Evolutionary conservation across 139 green algal species (phyloP).

Genomic region (Yamagishiella unicocca): DNA sequence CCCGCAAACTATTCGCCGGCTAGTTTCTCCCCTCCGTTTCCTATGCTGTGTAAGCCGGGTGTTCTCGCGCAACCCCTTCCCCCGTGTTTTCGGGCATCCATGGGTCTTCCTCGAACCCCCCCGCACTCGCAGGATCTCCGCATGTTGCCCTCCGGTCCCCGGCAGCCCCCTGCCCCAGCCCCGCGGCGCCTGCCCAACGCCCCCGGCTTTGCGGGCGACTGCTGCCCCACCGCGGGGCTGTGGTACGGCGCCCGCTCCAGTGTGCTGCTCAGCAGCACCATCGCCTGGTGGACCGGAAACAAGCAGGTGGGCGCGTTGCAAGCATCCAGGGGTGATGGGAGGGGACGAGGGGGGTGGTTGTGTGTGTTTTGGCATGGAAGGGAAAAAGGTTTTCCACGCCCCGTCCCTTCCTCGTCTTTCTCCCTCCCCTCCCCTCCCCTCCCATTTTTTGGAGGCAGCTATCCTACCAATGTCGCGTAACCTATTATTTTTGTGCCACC

Average conservation of each 20-base stretch:
- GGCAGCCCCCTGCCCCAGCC: neutral
- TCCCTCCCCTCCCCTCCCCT: no score
- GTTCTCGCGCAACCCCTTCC: no score
- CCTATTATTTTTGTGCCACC: neutral
- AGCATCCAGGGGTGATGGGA: neutral
- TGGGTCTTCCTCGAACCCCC: no score
- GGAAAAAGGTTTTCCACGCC: no score
- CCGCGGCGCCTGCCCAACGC: constrained; percentile 40
- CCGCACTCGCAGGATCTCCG: constrained; percentile 35
- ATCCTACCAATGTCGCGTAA: no score
- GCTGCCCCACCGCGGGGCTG: constrained; percentile 54
- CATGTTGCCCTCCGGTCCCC: neutral
- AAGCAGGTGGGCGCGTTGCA: constrained; percentile 17
- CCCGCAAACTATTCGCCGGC: no score
- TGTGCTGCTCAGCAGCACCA: constrained; percentile 47
- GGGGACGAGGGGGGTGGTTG: neutral
- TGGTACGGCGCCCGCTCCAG: neutral
- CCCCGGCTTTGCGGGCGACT: constrained; percentile 42
- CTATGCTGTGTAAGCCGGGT: no score
- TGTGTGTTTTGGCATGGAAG: no score
- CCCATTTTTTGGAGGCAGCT: no score
- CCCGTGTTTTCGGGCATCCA: no score
- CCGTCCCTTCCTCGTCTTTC: no score
- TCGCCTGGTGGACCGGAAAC: constrained; percentile 54
- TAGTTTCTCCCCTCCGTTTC: no score